Percentiles rank a stretch among this genome's conserved stretches.
phyloP scores from a whole-genome alignment of 2,329 filamentous ascomycete genomes.

The Sordariomycetes sp. region DNA sequence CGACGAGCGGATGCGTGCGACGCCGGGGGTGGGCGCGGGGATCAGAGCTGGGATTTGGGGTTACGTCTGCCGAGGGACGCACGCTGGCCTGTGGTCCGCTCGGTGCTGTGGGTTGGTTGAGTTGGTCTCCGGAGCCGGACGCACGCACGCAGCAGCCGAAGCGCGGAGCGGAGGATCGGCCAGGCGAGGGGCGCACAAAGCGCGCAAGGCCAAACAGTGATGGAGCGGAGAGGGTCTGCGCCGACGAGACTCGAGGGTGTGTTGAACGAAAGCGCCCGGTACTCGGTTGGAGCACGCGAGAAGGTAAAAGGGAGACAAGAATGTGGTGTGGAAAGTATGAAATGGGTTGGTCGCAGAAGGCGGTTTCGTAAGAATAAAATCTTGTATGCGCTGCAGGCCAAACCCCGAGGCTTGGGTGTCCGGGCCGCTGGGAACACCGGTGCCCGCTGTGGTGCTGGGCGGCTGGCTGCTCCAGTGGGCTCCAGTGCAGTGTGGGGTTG shows the following conservation, averaged over 20 bases:
- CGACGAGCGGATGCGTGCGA: neutral
- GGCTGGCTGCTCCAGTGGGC: no score
- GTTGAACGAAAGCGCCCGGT: neutral
- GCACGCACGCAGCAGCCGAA: neutral
- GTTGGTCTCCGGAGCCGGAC: neutral
- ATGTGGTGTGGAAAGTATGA: neutral
- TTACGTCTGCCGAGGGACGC: neutral
- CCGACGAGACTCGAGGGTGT: neutral
- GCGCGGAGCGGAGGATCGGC: neutral
- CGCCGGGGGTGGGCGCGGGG: neutral
- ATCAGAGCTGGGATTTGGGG: neutral
- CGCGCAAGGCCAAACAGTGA: neutral
- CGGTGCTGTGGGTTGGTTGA: neutral
- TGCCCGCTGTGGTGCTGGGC: neutral
- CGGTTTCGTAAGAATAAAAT: neutral
- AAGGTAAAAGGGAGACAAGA: neutral
- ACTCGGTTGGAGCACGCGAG: neutral
- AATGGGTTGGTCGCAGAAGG: neutral
- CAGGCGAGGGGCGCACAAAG: neutral
- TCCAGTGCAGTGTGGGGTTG: no score
- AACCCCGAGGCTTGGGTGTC: neutral
- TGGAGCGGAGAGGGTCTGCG: constrained; percentile 2
- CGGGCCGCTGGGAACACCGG: neutral
- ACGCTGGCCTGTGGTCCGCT: neutral
- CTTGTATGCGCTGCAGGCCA: neutral